phyloP scores from a whole-genome alignment of 2,329 filamentous ascomycete species.

The Fusarium sp. region DNA sequence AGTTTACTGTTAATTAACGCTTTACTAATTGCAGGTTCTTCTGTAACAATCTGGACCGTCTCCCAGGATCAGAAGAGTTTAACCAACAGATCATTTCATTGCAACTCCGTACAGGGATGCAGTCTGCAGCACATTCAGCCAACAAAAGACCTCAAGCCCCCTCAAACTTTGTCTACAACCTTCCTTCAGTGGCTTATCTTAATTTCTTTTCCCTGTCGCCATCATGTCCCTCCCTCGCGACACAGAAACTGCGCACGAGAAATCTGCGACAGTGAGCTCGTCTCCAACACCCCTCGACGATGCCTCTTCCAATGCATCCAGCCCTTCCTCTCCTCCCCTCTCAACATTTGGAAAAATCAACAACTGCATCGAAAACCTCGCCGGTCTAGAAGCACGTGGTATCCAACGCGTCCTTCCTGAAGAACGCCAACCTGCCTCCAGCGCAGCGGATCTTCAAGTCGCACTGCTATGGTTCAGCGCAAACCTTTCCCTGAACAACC shows the following conservation, averaged over 20 bases:
- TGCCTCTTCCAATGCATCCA: conserved; percentile 8
- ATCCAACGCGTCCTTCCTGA: conserved; percentile 53
- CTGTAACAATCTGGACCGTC: not conserved
- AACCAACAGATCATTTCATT: not conserved
- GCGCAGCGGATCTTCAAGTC: conserved; percentile 52
- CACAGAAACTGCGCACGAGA: conserved; percentile 29
- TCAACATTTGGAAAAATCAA: conserved; percentile 32
- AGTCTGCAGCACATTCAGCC: not conserved
- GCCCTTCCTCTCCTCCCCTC: not conserved
- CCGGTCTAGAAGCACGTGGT: conserved; percentile 55
- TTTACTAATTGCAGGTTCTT: not conserved
- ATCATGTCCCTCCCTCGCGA: conserved; percentile 13
- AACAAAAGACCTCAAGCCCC: not conserved
- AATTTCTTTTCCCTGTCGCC: conserved; percentile 6
- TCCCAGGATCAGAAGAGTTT: not conserved
- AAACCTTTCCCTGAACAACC: conserved; percentile 58
- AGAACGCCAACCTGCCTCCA: conserved; percentile 50
- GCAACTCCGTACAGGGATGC: not conserved
- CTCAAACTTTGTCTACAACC: not conserved
- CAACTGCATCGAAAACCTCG: conserved; percentile 41
- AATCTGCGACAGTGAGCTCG: conserved; percentile 24
- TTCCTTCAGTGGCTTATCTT: not conserved
- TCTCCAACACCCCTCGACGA: conserved; percentile 14
- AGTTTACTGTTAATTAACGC: not conserved
- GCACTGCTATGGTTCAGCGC: conserved; percentile 58